These are phyloP conservation scores for Diaporthe batatas DNA, from an alignment of 2,329 filamentous ascomycete genomes.

Conservation along the genomic window DNA sequence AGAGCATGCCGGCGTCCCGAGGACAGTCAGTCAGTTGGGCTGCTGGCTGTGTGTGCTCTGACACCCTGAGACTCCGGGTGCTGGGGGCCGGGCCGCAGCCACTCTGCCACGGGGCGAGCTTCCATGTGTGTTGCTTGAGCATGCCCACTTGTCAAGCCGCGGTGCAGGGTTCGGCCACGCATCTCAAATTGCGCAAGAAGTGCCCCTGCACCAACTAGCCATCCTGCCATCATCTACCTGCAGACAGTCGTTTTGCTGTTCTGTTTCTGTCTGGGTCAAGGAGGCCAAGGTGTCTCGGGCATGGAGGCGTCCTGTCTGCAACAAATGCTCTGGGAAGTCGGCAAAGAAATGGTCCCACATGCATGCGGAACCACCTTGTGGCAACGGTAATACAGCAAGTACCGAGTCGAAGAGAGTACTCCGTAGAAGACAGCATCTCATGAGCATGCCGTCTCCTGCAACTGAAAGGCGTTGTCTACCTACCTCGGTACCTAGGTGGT, in stretches of 20 bases:
- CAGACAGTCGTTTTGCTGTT: slow-evolving; percentile 6
- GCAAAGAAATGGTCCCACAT: background rate
- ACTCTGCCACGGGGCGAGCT: background rate
- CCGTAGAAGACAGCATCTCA: background rate
- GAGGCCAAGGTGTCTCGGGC: background rate
- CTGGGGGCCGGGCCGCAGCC: slow-evolving; percentile 7
- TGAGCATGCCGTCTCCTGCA: background rate
- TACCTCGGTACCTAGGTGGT: too few species aligned
- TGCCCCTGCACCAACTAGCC: background rate
- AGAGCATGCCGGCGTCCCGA: background rate
- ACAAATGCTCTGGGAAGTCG: background rate
- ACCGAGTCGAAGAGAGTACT: background rate
- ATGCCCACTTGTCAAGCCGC: background rate
- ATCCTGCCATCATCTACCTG: background rate
- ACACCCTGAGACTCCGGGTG: slow-evolving; percentile 3
- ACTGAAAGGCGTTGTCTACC: background rate
- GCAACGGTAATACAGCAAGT: too few species aligned
- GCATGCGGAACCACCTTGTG: background rate
- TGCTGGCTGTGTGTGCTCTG: background rate
- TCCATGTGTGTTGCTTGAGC: slow-evolving; percentile 2
- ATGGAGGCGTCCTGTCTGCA: background rate
- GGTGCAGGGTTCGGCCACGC: too few species aligned
- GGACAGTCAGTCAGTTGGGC: background rate
- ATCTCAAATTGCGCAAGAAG: background rate
- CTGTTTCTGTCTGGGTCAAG: background rate